Conservation (phyloP, 352 stramenopile genomes). For the Globisporangium spinosum region DNA sequence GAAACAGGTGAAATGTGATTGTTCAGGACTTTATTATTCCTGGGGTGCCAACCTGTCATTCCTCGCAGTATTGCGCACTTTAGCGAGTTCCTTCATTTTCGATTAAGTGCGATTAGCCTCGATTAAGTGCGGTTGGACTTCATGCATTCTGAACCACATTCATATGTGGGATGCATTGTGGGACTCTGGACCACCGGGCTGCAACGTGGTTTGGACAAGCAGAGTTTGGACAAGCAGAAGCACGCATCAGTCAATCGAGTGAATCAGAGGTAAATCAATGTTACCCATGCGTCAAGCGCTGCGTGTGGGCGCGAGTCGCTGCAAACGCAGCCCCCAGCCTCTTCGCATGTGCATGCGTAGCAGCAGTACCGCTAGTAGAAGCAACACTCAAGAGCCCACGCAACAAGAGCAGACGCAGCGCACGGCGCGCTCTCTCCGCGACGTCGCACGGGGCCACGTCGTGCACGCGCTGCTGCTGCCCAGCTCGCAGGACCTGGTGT, state of each 20-base stretch:
- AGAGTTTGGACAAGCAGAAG: not conserved
- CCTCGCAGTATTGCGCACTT: too few species aligned
- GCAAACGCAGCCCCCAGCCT: not conserved
- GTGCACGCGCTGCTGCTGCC: conserved; percentile 66
- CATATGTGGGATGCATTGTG: too few species aligned
- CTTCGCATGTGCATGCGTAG: not conserved
- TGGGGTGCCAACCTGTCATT: too few species aligned
- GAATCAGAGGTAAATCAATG: not conserved
- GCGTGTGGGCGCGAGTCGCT: not conserved
- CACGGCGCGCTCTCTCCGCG: conserved; percentile 38
- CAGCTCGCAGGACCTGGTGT: conserved; percentile 85
- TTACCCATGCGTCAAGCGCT: conserved; percentile 3
- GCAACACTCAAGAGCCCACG: not conserved
- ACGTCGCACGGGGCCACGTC: conserved; percentile 54
- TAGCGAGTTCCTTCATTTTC: too few species aligned
- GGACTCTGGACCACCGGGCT: too few species aligned
- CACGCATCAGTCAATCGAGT: not conserved
- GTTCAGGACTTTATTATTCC: too few species aligned
- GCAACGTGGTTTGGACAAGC: too few species aligned
- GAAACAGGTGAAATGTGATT: too few species aligned
- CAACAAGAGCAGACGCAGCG: conserved; percentile 8
- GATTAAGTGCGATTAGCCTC: too few species aligned
- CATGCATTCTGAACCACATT: too few species aligned
- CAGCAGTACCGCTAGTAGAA: not conserved
- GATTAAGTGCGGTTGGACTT: too few species aligned